Evolutionary conservation across 352 stramenopile species (phyloP).

Genomic region (Thalassiosira sp.): DNA sequence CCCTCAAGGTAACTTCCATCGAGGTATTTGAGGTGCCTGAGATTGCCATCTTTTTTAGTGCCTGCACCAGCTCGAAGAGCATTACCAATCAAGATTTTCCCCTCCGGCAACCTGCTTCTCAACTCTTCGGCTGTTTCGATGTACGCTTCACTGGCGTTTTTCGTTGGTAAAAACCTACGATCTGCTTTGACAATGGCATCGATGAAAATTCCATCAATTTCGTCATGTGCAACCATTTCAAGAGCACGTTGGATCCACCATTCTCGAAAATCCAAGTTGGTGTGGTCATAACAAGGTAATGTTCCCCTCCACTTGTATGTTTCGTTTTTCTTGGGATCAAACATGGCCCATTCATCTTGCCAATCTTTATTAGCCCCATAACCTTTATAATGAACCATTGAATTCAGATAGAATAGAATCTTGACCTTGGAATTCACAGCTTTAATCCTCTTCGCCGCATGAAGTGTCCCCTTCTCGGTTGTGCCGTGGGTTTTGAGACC

Average conservation of each 20-base stretch:
- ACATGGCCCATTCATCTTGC: constrained; percentile 27
- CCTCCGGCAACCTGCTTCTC: constrained; percentile 24
- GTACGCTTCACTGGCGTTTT: constrained; percentile 23
- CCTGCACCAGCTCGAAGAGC: constrained; percentile 12
- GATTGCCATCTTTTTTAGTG: constrained; percentile 22
- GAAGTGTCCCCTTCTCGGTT: constrained; percentile 23
- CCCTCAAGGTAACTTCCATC: constrained; percentile 49
- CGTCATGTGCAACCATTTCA: constrained; percentile 33
- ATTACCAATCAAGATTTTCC: constrained; percentile 47
- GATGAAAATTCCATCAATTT: constrained; percentile 52
- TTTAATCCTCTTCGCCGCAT: constrained; percentile 38
- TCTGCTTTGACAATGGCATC: constrained; percentile 34
- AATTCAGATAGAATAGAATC: constrained; percentile 50
- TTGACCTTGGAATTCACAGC: constrained; percentile 31
- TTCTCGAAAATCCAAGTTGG: constrained; percentile 27
- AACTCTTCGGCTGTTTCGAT: constrained; percentile 30
- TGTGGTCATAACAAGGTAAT: constrained; percentile 29
- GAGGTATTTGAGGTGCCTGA: constrained; percentile 40
- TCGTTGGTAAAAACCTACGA: neutral
- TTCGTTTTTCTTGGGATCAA: constrained; percentile 12
- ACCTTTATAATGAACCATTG: constrained; percentile 41
- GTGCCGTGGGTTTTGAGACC: constrained; percentile 27
- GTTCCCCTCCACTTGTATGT: constrained; percentile 24
- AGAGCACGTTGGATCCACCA: constrained; percentile 48
- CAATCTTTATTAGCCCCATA: constrained; percentile 38